Evolutionary conservation across 2,329 filamentous ascomycete genomes (phyloP).

Genomic region (Ploettnerulaceae sp.): DNA sequence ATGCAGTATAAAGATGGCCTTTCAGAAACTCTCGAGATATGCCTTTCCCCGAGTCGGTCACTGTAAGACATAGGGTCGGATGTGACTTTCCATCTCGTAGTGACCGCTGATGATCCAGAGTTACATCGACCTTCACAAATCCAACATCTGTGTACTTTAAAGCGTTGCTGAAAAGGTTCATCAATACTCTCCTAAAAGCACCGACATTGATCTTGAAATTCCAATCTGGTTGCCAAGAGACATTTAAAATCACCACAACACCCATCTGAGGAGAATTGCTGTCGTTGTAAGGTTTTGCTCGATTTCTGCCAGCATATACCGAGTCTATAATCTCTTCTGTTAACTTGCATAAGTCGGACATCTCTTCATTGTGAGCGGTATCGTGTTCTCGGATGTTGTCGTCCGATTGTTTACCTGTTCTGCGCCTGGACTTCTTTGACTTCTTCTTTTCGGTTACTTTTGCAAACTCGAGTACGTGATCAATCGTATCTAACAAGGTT

Average conservation of each 20-base stretch:
- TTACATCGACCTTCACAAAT: slow-evolving; percentile 33
- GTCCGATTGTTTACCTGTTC: not conserved
- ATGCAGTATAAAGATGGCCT: slow-evolving; percentile 54
- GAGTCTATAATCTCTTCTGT: too few relatives aligned
- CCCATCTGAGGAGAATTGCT: slow-evolving; percentile 29
- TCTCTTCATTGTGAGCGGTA: too few relatives aligned
- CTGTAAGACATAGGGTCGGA: too few relatives aligned
- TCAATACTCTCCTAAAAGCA: slow-evolving; percentile 45
- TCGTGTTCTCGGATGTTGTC: not conserved
- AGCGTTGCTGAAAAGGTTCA: slow-evolving; percentile 58
- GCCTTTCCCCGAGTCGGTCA: slow-evolving; percentile 60
- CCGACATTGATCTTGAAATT: slow-evolving; percentile 49
- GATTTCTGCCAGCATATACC: too few relatives aligned
- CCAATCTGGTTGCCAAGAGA: slow-evolving; percentile 42
- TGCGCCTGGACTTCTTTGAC: not conserved
- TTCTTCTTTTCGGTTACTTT: slow-evolving; percentile 17
- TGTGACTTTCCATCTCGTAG: too few relatives aligned
- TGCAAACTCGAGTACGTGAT: slow-evolving; percentile 41
- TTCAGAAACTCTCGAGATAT: slow-evolving; percentile 57
- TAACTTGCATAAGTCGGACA: too few relatives aligned
- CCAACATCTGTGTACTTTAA: slow-evolving; percentile 55
- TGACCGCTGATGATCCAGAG: too few relatives aligned
- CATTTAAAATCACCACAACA: slow-evolving; percentile 41
- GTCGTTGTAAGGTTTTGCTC: too few relatives aligned
- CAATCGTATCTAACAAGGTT: slow-evolving; percentile 47